Base-by-base conservation (phyloP, 148 eudicot genomes). In the Vaccinium myrtillus region DNA sequence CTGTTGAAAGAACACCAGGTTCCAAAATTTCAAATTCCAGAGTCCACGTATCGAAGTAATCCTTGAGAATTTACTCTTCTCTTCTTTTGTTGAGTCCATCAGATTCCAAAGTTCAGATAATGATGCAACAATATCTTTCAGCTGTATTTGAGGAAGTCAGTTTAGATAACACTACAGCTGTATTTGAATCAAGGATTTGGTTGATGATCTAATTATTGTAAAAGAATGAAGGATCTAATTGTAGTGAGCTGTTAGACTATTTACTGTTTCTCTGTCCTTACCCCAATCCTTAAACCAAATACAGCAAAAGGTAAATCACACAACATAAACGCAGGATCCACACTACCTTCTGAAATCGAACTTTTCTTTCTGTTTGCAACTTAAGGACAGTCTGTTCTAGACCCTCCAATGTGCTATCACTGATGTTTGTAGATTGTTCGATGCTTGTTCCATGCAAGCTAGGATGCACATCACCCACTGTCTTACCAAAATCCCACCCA, bases 401-500 rank as follows among this genome's bases (percentile, higher is more conserved):
- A 69, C 92, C 93, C 88, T 90, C 91, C 87, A 93, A 69, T 27
- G 92, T 89, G 83, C 78, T 80, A 48, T 90, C 91, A 73, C 93
- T 89, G 81, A 93, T 90, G 84, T 93, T 91, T 70, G 91, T 90
- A 6, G 92, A 89, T 39, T 87, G 91, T 83, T 86, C 95, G n/a
- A 87, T 69, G 49, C 75, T 84, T 75, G 91, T 76, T 49, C 88
- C 89, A 51, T 86, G 89, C 90, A 93, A 88, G 90, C 91, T 93
- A 32, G 95, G 95, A 81, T 93, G 91, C 86, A 93, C 92, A 58
- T 90, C 94, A 50, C 91, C 88, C 59, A 93, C 90, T 50, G 90
- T 89, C 85, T 90, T 88, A 83, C 90, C 82, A 82, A 93, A 93
- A 80, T 93, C 95, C 86, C 89, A 82, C 61, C 88, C 92, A 70